Base-by-base conservation (phyloP, 176 grass and related monocot genomes). In the Paspalum notatum region DNA sequence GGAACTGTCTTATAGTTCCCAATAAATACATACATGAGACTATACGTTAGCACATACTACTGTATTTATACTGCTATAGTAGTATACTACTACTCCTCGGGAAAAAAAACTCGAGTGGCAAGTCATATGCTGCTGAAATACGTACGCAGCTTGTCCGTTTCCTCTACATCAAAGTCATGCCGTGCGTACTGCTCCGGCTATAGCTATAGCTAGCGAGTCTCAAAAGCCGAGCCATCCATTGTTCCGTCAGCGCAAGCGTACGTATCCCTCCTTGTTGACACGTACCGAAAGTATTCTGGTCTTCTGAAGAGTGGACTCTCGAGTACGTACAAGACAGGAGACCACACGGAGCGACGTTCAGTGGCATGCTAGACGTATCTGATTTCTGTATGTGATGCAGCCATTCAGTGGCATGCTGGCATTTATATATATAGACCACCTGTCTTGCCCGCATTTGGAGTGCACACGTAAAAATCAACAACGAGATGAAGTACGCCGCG, bases 201-300 rank as follows among this genome's bases (percentile, higher is more conserved):
- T 22, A 37, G 3, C 57, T 46, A 76, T 38, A 45, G 3, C 74
- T 62, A 76, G 13, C 41, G 6, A 14, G 5, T 53, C 43, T 84
- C 41, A 68, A 76, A 83, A 84, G 50, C 4, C 13, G 82, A 68
- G 63, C 25, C 41, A 24, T 18, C 27, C 76, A 38, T 15, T 14
- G 41, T 77, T 76, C 50, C 61, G 9, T 65, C 72, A 8, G 71
- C 71, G 42, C 71, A 56, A 74, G 48, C 71, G 62, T 67, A 13
- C 62, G 71, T 76, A 12, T 57, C 71, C 38, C n/a, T 50, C 44
- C 26, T 72, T 80, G 54, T 55, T 55, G 16, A n/a, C 70, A 32
- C 22, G 71, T 62, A 42, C 59, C 8, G 9, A 67, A 47, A 59
- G 7, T 12, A 21, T 21, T 37, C 15, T 68, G 22, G 11, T 24